These are phyloP conservation scores for Trichoderma sp. DNA, from an alignment of 2,329 filamentous ascomycete genomes.

Conservation along the genomic window DNA sequence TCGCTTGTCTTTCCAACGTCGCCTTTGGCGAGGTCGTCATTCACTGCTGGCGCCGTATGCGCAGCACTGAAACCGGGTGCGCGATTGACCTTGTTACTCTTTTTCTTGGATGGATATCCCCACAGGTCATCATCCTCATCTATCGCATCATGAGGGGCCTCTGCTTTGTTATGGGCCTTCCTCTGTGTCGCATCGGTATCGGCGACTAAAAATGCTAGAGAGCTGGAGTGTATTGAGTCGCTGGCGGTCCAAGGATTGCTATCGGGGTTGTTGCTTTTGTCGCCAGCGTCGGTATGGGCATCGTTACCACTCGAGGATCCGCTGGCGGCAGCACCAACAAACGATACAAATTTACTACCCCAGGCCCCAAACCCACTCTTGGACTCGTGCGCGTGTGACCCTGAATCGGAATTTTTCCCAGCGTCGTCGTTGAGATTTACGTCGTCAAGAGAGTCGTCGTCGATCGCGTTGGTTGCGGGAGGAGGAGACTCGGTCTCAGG, in stretches of 20 bases:
- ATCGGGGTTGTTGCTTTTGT: constrained; percentile 42
- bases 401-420: constrained; percentile 56
- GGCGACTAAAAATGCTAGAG: constrained; percentile 48
- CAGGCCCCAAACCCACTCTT: constrained; percentile 55
- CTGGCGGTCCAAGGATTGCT: constrained; percentile 51
- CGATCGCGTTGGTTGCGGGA: constrained; percentile 39
- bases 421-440: constrained; percentile 63
- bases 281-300: constrained; percentile 35
- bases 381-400: constrained; percentile 47
- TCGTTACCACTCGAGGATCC: constrained; percentile 36
- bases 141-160: constrained; percentile 29
- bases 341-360: constrained; percentile 61
- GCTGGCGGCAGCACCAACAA: constrained; percentile 8
- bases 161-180: constrained; percentile 34
- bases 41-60: constrained; percentile 19
- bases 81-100: constrained; percentile 37
- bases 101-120: constrained; percentile 42
- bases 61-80: constrained; percentile 29
- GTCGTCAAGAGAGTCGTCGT: constrained; percentile 57
- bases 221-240: constrained; percentile 51
- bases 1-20: constrained; percentile 42
- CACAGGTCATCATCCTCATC: constrained; percentile 32
- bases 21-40: constrained; percentile 25
- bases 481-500: constrained; percentile 26
- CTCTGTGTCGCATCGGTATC: constrained; percentile 43